phyloP scores from a whole-genome alignment of 768 basidiomycete genomes.

The Clavulina sp. region DNA sequence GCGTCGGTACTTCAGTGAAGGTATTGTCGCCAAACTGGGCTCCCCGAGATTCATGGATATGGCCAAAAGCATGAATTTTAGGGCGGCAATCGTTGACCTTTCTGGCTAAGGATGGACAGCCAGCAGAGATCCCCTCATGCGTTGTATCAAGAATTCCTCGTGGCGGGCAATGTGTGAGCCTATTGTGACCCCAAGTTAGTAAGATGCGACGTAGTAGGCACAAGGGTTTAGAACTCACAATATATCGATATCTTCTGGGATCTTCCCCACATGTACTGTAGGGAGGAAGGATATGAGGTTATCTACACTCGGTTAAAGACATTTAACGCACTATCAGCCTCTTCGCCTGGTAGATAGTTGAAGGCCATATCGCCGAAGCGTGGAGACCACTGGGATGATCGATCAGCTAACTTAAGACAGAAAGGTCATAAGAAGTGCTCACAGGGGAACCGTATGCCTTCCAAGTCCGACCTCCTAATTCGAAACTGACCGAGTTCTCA shows the following conservation, averaged over 20 bases:
- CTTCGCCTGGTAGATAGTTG: slow-evolving; percentile 3
- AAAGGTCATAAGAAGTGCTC: not conserved
- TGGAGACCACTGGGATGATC: slow-evolving; percentile 4
- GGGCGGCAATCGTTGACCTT: not conserved
- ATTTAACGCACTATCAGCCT: not conserved
- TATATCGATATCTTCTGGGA: too few species aligned
- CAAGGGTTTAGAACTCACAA: not conserved
- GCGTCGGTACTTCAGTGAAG: too few species aligned
- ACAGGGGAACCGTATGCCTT: slow-evolving; percentile 9
- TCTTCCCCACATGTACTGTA: too few species aligned
- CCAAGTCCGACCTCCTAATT: slow-evolving; percentile 5
- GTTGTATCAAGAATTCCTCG: slow-evolving; percentile 2
- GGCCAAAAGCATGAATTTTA: slow-evolving; percentile 8
- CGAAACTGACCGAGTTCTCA: slow-evolving; percentile 7
- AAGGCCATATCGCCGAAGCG: slow-evolving; percentile 6
- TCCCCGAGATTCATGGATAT: slow-evolving; percentile 7
- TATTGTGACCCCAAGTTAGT: not conserved
- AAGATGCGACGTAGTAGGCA: not conserved
- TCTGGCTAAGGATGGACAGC: slow-evolving; percentile 3
- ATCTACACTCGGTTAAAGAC: too few species aligned
- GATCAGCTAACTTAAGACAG: not conserved
- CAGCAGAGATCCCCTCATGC: not conserved
- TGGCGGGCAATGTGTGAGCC: slow-evolving; percentile 8
- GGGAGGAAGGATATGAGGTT: too few species aligned
- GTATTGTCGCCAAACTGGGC: too few species aligned